Base-by-base conservation (phyloP, 768 basidiomycete genomes). In the Psilocybe sp. region DNA sequence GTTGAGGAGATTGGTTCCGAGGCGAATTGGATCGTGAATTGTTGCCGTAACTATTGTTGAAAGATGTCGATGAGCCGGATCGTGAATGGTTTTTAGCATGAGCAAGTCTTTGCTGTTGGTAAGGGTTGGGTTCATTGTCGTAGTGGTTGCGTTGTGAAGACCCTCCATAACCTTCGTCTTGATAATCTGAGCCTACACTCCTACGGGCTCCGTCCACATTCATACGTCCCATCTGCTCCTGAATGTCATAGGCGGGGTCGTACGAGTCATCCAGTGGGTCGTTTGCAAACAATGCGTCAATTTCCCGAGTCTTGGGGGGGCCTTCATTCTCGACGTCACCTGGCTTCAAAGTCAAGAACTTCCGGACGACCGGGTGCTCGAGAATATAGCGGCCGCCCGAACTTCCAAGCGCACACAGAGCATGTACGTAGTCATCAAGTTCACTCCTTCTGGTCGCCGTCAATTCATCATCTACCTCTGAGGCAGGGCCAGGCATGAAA, bases 401-500 rank as follows among this genome's bases (percentile, higher is more conserved):
- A 48, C 70, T 66, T 60, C 80, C 84, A 33, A 99, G 75, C 28
- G 77, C 78, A 64, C 92, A 89, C 12, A 99, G 76, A 46, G 83
- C 81, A 60, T 80, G 79, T 34, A 98, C 77, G 68, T 99, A 99
- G 28, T 88, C 85, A 60, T 97, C 89, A 23, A 99, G 77, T 61
- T 98, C 97, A 15, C 73, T 76, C 52, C 87, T 80, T 47, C 97
- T 76, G 32, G 82, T 79, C 13, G 87, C 83, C 20, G 94, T 96
- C 55, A 98, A 75, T 36, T 78, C 76, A 55, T 92, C 87, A 69
- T 94, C 86, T 32, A 98, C 92, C 15, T 84, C 72, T 19, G 87
- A 77, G 6, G 89, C 82, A 5, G 95, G 97, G 2, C 97, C 97
- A 2, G 97, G 97, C 97, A 99, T 99, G 69, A 84, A 98, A 1